Evolutionary conservation across 2,329 filamentous ascomycete genomes (phyloP).

Genomic region (Neofusicoccum laricinum): DNA sequence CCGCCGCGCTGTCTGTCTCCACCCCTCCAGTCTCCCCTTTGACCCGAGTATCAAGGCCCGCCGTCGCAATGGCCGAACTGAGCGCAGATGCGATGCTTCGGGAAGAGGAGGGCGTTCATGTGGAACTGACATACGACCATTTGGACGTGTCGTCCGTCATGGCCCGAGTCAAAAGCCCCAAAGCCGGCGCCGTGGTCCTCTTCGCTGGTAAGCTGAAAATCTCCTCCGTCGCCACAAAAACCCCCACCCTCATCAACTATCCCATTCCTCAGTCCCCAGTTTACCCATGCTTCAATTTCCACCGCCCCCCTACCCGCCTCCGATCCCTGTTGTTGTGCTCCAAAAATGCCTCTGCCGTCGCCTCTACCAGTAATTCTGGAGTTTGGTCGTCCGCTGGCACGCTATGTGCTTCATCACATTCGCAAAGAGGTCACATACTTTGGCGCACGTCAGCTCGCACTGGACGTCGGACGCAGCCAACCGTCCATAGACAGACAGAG

Average conservation of each 20-base stretch:
- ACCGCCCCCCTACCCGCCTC: neutral
- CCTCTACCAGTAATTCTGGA: neutral
- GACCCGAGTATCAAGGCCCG: neutral
- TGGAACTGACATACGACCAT: conserved; percentile 63
- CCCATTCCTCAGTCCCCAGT: neutral
- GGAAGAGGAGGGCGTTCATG: conserved; percentile 56
- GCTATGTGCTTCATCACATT: conserved; percentile 11
- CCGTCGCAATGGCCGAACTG: neutral
- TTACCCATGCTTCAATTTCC: neutral
- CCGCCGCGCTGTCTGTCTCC: neutral
- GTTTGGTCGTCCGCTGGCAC: neutral
- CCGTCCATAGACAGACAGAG: neutral
- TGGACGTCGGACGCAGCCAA: neutral
- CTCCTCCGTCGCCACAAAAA: neutral
- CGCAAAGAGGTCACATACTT: neutral
- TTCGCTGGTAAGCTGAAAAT: conserved; percentile 60
- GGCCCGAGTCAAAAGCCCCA: conserved; percentile 66
- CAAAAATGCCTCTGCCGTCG: neutral
- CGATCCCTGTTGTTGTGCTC: neutral
- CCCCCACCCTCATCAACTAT: conserved; percentile 2
- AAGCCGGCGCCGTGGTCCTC: conserved; percentile 72
- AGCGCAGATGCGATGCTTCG: conserved; percentile 11
- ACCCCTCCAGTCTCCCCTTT: neutral
- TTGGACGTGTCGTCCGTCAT: conserved; percentile 60
- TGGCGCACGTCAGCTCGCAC: neutral